Base-by-base conservation (phyloP, 768 basidiomycete genomes). In the Hypholoma fasciculare region DNA sequence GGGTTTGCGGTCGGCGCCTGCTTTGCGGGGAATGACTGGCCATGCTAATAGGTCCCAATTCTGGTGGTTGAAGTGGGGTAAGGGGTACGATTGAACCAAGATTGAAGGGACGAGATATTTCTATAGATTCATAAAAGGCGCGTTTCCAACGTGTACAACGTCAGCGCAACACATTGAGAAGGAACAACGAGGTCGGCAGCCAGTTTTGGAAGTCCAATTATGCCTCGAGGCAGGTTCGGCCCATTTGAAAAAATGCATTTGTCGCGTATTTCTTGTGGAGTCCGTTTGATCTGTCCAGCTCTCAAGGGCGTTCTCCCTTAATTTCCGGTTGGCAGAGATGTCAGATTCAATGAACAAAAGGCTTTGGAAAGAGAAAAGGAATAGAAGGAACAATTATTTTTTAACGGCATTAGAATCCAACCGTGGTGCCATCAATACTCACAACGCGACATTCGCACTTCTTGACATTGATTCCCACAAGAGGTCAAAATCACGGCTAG, bases 131-230 rank as follows among this genome's bases (percentile, higher is more conserved):
- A 65, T 64, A 58, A 62, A 69, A 68, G 79, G 81, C 83, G 79
- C 82, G 85, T 80, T 84, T 83, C 77, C 84, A 87, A 86, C 86
- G 86, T 87, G 85, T 76, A 73, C 68, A 74, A 72, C 71, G 72
- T 72, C 72, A 74, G 71, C 68, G 63, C 69, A 71, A 72, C 72
- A 64, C 71, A 69, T 71, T 76, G 70, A 71, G 70, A 69, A 65
- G 69, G 66, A 65, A 77, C 81, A 82, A 82, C 74, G 82, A 82
- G 82, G 82, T 80, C 74, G 77, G 76, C 75, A 77, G 63, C 81
- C 82, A 69, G 70, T 78, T 82, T 81, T 76, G 82, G 83, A 82
- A 82, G 75, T 64, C 61, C 58, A 61, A 34, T 59, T 63, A 52
- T 68, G 71, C 71, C 71, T 72, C 71, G 68, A 72, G 71, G 71